Evolutionary conservation across 73 alveolate genomes (phyloP).

Genomic region (Effrenium voratum): DNA sequence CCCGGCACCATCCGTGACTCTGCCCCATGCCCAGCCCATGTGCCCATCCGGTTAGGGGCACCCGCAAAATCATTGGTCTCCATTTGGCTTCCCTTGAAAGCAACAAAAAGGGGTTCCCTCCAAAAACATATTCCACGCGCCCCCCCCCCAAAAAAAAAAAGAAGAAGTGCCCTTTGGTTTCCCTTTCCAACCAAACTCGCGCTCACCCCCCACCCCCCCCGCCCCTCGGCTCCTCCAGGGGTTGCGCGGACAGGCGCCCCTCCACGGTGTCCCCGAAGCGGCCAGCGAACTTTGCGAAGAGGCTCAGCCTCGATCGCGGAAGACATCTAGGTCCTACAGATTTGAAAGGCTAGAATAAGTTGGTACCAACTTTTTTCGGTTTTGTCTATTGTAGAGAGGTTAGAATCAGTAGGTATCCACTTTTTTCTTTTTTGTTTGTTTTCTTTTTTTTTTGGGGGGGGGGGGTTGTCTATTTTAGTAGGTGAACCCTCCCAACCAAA

Average conservation of each 20-base stretch:
- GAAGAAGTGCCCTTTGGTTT: neutral
- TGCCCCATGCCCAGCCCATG: too few species aligned
- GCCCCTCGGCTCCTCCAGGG: neutral
- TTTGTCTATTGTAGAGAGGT: neutral
- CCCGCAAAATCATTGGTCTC: too few species aligned
- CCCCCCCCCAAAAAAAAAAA: neutral
- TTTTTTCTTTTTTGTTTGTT: neutral
- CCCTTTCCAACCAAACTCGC: too few species aligned
- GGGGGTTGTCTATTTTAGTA: neutral
- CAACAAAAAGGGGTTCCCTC: too few species aligned
- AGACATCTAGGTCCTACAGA: neutral
- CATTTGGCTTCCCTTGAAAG: too few species aligned
- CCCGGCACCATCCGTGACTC: too few species aligned
- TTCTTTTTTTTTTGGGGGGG: neutral
- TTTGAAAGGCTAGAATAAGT: neutral
- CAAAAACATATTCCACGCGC: too few species aligned
- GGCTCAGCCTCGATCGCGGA: slow-evolving; percentile 29
- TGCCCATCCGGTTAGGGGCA: too few species aligned
- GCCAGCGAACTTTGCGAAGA: slow-evolving; percentile 74
- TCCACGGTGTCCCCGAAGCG: slow-evolving; percentile 81
- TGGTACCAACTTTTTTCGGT: neutral
- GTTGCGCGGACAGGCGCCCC: slow-evolving; percentile 14
- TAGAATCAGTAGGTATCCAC: neutral
- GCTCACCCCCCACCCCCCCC: neutral
- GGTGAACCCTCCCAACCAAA: neutral